A percentile compares a stretch with the other conserved stretches of the same genome.
Evolutionary conservation across 2,329 filamentous ascomycete species (phyloP).

Genomic region (Colletotrichum sp.): DNA sequence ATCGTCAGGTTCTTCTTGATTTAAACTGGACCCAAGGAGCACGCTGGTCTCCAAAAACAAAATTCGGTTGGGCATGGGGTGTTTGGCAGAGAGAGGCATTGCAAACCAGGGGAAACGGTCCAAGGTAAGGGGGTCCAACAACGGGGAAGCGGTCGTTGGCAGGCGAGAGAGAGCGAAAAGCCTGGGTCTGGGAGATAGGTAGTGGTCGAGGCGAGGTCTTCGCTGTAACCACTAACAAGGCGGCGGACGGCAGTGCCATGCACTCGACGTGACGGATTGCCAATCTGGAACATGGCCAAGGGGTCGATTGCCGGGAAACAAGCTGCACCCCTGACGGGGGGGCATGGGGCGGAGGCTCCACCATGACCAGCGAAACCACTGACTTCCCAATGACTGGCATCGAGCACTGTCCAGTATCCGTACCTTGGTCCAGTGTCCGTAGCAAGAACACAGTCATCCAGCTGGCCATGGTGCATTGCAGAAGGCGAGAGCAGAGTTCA

Average conservation of each 20-base stretch:
- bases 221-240: background rate
- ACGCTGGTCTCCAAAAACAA: background rate
- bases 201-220: background rate
- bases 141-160: background rate
- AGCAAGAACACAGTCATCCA: background rate
- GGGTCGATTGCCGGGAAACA: conserved; percentile 10
- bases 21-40: background rate
- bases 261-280: conserved; percentile 9
- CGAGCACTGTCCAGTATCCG: background rate
- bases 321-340: background rate
- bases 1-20: conserved; percentile 8
- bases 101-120: background rate
- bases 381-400: background rate
- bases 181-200: background rate
- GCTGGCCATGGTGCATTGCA: background rate
- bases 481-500: background rate
- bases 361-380: background rate
- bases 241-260: background rate
- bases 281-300: conserved; percentile 17
- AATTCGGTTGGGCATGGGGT: background rate
- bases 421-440: background rate
- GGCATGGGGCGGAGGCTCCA: background rate
- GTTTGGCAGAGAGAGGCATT: background rate
- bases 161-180: background rate
- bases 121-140: background rate